phyloP scores from a whole-genome alignment of 164 flowering plant species.

The Echeveria elegans region DNA sequence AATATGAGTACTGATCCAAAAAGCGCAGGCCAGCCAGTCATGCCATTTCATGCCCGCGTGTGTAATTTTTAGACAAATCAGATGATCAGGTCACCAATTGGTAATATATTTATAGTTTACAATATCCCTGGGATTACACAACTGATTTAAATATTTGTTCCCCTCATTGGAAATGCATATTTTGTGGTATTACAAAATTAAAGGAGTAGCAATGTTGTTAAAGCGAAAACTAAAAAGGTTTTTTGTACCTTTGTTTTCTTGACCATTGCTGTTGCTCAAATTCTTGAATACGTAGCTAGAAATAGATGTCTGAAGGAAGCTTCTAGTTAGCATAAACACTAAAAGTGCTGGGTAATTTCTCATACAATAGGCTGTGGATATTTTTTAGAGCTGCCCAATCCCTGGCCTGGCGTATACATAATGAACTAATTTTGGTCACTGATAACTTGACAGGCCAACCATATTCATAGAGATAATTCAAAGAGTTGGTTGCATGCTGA shows the following conservation, averaged over 20 bases:
- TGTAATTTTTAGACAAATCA: neutral
- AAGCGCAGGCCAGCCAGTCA: neutral
- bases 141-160: neutral
- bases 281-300: neutral
- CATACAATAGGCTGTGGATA: neutral
- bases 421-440: neutral
- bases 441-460: slow-evolving; percentile 50
- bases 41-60: no score
- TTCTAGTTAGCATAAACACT: neutral
- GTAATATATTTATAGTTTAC: neutral
- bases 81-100: neutral
- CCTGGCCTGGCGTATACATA: neutral
- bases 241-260: neutral
- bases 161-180: neutral
- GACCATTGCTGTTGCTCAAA: neutral
- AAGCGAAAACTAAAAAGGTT: neutral
- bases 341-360: neutral
- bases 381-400: neutral
- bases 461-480: slow-evolving; percentile 81
- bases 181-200: neutral
- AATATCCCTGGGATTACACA: neutral
- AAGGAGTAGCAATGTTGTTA: neutral
- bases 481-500: slow-evolving; percentile 69
- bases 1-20: no score
- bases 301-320: neutral